Evolutionary conservation across 805 yeast genomes (phyloP).

Genomic region (Pichia exigua): DNA sequence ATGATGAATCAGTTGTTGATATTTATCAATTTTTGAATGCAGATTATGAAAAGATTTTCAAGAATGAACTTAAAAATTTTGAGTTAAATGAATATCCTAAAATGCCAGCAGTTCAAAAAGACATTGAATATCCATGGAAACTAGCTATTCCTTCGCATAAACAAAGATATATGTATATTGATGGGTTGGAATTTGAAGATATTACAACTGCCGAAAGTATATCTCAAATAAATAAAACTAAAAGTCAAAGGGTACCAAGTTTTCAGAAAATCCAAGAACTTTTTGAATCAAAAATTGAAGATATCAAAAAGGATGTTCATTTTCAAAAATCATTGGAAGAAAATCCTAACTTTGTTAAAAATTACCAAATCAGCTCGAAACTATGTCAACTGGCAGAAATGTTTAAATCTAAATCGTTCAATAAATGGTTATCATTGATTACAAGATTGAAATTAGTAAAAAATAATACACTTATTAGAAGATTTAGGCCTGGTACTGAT

Average conservation of each 20-base stretch:
- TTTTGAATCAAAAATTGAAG: slow-evolving; percentile 12
- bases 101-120: slow-evolving; percentile 49
- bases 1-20: slow-evolving; percentile 63
- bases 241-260: slow-evolving; percentile 40
- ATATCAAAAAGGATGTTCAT: slow-evolving; percentile 4
- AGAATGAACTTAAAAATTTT: slow-evolving; percentile 39
- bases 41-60: slow-evolving; percentile 41
- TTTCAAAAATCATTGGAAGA: neutral
- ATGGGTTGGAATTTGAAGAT: slow-evolving; percentile 42
- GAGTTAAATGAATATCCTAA: slow-evolving; percentile 50
- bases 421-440: slow-evolving; percentile 57
- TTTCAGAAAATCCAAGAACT: slow-evolving; percentile 29
- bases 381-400: slow-evolving; percentile 51
- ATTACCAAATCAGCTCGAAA: slow-evolving; percentile 21
- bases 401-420: slow-evolving; percentile 53
- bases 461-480: slow-evolving; percentile 64
- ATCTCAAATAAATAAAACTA: slow-evolving; percentile 19
- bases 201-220: slow-evolving; percentile 30
- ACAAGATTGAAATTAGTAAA: slow-evolving; percentile 57
- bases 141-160: slow-evolving; percentile 92
- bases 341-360: slow-evolving; percentile 15
- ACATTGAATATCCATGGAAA: slow-evolving; percentile 70
- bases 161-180: slow-evolving; percentile 77
- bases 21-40: slow-evolving; percentile 54
- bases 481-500: slow-evolving; percentile 94